phyloP scores from a whole-genome alignment of 306 rosid genomes.

The Senna tora region DNA sequence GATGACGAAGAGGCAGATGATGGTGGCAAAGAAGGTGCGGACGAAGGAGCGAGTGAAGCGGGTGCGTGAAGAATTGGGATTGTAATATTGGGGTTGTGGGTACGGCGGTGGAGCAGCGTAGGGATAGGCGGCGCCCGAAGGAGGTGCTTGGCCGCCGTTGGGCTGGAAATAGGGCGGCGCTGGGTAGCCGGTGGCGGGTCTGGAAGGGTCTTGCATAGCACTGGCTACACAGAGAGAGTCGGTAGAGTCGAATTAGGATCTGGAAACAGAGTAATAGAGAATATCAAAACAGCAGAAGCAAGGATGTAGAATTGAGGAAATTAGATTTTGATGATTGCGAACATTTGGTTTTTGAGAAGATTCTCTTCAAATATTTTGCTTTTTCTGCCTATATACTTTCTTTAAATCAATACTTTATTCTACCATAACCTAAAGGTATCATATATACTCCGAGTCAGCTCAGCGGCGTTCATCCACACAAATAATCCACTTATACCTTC shows the following conservation, averaged over 20 bases:
- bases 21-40: slow-evolving; percentile 64
- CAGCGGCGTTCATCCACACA: too few species aligned
- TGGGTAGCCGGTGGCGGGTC: slow-evolving; percentile 87
- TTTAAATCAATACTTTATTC: too few species aligned
- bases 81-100: slow-evolving; percentile 41
- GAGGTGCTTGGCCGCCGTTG: slow-evolving; percentile 41
- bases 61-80: slow-evolving; percentile 35
- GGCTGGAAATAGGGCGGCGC: slow-evolving; percentile 37
- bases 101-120: slow-evolving; percentile 49
- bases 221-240: not conserved
- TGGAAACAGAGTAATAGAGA: not conserved
- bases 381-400: too few species aligned
- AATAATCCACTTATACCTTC: too few species aligned
- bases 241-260: not conserved
- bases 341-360: too few species aligned
- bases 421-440: too few species aligned
- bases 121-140: slow-evolving; percentile 45
- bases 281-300: too few species aligned
- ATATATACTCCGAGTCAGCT: too few species aligned
- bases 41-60: slow-evolving; percentile 44
- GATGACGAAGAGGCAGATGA: slow-evolving; percentile 58
- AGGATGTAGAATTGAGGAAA: too few species aligned
- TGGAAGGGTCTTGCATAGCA: slow-evolving; percentile 59
- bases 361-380: too few species aligned
- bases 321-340: too few species aligned